These are phyloP conservation scores for Ceriops zippeliana DNA, from an alignment of 345 rosid species.

Conservation along the genomic window DNA sequence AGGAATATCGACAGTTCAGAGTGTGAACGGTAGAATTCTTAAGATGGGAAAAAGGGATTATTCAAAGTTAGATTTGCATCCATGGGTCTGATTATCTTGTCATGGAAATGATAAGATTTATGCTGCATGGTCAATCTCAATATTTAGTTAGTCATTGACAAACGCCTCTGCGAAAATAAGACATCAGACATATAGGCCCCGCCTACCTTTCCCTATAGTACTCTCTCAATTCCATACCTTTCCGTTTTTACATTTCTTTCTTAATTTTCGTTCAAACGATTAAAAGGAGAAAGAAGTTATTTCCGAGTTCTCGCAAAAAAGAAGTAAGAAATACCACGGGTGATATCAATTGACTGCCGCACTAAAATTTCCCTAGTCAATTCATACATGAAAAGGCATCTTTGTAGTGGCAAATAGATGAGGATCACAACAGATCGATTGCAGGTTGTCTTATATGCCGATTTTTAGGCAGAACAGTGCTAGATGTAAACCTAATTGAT, in stretches of 20 bases:
- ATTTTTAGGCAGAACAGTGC: constrained; percentile 33
- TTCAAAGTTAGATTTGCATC: too few species aligned
- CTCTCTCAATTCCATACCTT: constrained; percentile 7
- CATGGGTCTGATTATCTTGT: constrained; percentile 17
- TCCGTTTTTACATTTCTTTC: neutral
- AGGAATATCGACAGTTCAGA: neutral
- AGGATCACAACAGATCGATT: constrained; percentile 22
- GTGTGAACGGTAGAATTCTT: neutral
- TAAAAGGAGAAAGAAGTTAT: neutral
- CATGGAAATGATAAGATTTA: constrained; percentile 31
- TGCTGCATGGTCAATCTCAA: constrained; percentile 7
- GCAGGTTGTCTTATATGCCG: constrained; percentile 28
- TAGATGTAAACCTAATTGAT: neutral
- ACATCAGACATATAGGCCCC: constrained; percentile 51
- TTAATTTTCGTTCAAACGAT: constrained; percentile 2
- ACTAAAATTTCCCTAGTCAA: neutral
- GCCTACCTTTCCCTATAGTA: neutral
- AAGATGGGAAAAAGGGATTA: too few species aligned
- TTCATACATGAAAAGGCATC: constrained; percentile 4
- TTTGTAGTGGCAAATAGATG: constrained; percentile 8
- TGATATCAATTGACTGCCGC: neutral
- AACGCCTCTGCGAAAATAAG: constrained; percentile 23
- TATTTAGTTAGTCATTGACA: constrained; percentile 25
- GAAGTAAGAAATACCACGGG: neutral
- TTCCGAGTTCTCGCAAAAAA: neutral